Percentiles rank a stretch among this genome's conserved stretches.
phyloP scores from a whole-genome alignment of 2,329 filamentous ascomycete genomes.

The Fusarium sp. region DNA sequence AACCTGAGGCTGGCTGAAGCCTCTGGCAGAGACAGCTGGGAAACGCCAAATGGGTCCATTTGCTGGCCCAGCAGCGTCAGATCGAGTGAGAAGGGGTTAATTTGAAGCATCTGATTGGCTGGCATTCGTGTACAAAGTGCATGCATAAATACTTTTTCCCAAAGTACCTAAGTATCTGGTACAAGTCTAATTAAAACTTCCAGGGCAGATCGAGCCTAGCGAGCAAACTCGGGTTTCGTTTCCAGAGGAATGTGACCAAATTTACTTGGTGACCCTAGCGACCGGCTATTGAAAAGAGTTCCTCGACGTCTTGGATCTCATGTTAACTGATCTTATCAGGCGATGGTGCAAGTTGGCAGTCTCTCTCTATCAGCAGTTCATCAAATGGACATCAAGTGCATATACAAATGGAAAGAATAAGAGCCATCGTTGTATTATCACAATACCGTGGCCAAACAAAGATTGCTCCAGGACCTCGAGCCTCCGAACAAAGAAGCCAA shows the following conservation, averaged over 20 bases:
- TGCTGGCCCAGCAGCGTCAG: slow-evolving; percentile 31
- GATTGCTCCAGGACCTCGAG: neutral
- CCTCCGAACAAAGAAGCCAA: slow-evolving; percentile 14
- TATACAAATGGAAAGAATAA: neutral
- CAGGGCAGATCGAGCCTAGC: slow-evolving; percentile 29
- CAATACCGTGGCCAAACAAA: neutral
- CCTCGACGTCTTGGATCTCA: slow-evolving; percentile 20
- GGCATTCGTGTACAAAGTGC: slow-evolving; percentile 35
- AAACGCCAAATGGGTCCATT: slow-evolving; percentile 8
- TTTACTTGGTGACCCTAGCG: slow-evolving; percentile 33
- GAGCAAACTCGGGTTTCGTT: slow-evolving; percentile 29
- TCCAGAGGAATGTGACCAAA: slow-evolving; percentile 42
- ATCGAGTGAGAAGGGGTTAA: slow-evolving; percentile 9
- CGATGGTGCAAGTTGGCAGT: neutral
- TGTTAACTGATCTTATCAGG: neutral
- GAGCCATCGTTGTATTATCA: neutral
- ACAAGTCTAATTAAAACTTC: slow-evolving; percentile 30
- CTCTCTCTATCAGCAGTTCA: neutral
- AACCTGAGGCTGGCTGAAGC: slow-evolving; percentile 3
- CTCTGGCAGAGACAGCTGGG: slow-evolving; percentile 9
- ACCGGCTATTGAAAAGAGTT: slow-evolving; percentile 19
- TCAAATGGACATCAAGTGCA: neutral
- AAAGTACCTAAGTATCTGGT: slow-evolving; percentile 15
- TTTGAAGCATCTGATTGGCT: slow-evolving; percentile 11
- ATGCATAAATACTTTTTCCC: slow-evolving; percentile 38